Conservation (phyloP, 352 stramenopile species). For the Phytophthora sansomeana region DNA sequence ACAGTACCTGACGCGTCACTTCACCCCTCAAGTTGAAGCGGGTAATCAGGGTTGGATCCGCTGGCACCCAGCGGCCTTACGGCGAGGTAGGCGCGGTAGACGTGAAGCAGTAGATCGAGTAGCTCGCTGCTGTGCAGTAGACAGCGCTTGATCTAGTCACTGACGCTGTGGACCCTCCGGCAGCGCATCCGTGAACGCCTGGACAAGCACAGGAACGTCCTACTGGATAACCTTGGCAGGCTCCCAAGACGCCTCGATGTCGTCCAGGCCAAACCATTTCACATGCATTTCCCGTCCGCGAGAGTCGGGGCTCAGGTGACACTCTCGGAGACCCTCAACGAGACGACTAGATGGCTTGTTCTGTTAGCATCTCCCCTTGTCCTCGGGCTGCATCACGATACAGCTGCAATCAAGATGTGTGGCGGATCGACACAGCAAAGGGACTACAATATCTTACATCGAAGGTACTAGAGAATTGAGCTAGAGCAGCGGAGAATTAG, state of each 20-base stretch:
- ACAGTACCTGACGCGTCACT: too few relatives aligned
- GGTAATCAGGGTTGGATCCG: too few relatives aligned
- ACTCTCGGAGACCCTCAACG: not conserved
- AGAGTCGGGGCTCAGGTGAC: conserved; percentile 1
- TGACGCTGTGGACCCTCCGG: not conserved
- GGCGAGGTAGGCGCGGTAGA: too few relatives aligned
- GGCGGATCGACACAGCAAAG: not conserved
- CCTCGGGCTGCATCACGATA: conserved; percentile 14
- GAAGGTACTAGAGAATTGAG: too few relatives aligned
- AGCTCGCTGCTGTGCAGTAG: too few relatives aligned
- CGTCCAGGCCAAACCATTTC: conserved; percentile 13
- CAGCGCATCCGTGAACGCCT: not conserved
- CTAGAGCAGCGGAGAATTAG: too few relatives aligned
- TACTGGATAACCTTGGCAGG: not conserved
- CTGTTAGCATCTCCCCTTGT: not conserved
- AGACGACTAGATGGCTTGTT: conserved; percentile 24
- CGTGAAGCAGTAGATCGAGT: too few relatives aligned
- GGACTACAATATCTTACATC: too few relatives aligned
- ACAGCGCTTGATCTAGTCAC: too few relatives aligned
- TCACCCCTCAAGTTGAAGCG: too few relatives aligned
- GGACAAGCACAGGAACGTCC: conserved; percentile 6
- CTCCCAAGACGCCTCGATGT: conserved; percentile 14
- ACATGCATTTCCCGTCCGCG: conserved; percentile 9
- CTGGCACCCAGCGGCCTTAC: too few relatives aligned
- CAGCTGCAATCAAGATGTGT: conserved; percentile 21